Base-by-base conservation (phyloP, 2,329 filamentous ascomycete species). In the Cercospora sesami region DNA sequence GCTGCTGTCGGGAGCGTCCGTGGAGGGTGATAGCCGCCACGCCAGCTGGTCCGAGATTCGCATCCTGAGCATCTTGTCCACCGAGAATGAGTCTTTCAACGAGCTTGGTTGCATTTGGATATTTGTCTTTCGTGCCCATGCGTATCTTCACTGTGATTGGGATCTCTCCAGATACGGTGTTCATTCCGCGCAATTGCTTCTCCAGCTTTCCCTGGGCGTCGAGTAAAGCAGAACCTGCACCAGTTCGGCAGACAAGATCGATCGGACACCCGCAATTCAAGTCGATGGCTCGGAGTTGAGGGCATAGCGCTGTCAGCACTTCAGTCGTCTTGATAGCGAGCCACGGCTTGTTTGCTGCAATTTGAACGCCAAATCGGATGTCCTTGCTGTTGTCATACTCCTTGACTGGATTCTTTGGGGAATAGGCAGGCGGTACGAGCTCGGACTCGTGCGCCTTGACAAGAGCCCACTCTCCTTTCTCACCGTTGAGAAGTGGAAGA, bases 261-360 rank as follows among this genome's bases (percentile, higher is more conserved):
- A 99, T 97, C 4, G 95, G 95, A 77, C 95, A 99, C 55, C 95
- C 95, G 75, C 94, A 98, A 83, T 99, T 99, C 73, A 99, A 84
- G 76, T 99, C 95, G 72, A 99, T 91, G 45, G 97, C 88, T 39
- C 95, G 91, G 21, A 99, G 86, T 74, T 93, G 88, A 3, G 95
- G 94, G 66, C 94, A 89, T 71, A 91, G 88, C 31, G 86, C 85
- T 5, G 90, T 90, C 58, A 99, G 82, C 3, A 91, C 86, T 78
- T 98, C 93, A 0, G 94, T 91, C 0, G 93, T 90, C 82, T 97
- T 97, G 77, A 94, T 86, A 2, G 92, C 94, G 65, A 93, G 85
- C 91, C 93, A 96, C 14, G 94, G 92, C 78, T 96, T 95, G 80
- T 93, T 96, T 36, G 91, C 93, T 2, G 94, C 92, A 73, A 99